Conservation (phyloP, 148 eudicot species). For the Camellia japonica region DNA sequence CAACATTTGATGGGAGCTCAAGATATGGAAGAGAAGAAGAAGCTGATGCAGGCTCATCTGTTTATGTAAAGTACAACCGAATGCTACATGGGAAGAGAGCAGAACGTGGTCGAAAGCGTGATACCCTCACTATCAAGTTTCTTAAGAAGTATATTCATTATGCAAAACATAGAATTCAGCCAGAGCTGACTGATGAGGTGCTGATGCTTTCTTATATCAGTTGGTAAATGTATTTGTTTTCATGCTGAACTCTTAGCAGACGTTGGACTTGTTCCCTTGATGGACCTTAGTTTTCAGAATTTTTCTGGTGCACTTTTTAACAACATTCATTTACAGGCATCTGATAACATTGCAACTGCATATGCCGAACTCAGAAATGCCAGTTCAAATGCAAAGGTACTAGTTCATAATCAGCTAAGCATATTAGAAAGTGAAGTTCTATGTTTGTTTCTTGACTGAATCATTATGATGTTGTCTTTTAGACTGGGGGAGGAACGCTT, state of each 20-base stretch:
- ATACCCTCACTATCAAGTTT: conserved; percentile 82
- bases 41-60: conserved; percentile 56
- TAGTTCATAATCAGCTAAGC: background rate
- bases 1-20: conserved; percentile 55
- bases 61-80: conserved; percentile 83
- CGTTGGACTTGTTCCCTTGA: conserved; percentile 2
- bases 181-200: conserved; percentile 98
- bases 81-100: conserved; percentile 85
- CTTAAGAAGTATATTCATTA: conserved; percentile 96
- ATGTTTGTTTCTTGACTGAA: background rate
- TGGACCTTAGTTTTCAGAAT: background rate
- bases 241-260: background rate
- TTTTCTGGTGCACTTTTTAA: conserved; percentile 14
- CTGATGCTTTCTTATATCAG: conserved; percentile 3
- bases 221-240: background rate
- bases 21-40: conserved; percentile 72
- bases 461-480: background rate
- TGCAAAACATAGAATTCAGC: conserved; percentile 90
- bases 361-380: conserved; percentile 97
- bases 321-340: conserved; percentile 62
- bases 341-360: conserved; percentile 88
- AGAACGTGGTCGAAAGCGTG: conserved; percentile 58
- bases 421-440: background rate
- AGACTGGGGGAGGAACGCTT: conserved; percentile 96
- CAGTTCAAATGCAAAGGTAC: conserved; percentile 77